Evolutionary conservation across 202 grass and related monocot genomes (phyloP).

Genomic region (Hordeum pubiflorum): DNA sequence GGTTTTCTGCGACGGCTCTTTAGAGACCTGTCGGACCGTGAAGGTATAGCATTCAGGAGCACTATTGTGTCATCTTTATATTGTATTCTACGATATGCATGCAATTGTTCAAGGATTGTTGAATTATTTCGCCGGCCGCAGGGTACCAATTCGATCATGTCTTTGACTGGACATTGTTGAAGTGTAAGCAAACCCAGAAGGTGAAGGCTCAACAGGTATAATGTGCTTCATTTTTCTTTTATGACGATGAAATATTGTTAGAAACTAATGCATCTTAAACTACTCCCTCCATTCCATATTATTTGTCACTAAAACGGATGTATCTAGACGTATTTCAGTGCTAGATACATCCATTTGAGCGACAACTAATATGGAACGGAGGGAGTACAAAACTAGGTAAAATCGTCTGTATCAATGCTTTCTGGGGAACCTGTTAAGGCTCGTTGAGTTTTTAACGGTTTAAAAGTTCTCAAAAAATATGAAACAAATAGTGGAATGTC

Average conservation of each 20-base stretch:
- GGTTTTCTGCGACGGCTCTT: conserved; percentile 45
- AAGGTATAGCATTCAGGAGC: conserved; percentile 42
- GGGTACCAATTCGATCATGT: conserved; percentile 62
- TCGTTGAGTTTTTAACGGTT: too few relatives aligned
- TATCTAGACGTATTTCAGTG: too few relatives aligned
- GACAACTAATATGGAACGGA: too few relatives aligned
- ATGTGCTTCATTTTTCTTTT: conserved; percentile 14
- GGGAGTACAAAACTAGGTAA: too few relatives aligned
- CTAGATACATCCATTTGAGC: too few relatives aligned
- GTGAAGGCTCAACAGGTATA: conserved; percentile 44
- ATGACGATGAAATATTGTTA: neutral
- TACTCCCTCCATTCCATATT: too few relatives aligned
- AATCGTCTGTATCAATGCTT: too few relatives aligned
- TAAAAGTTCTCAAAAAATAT: too few relatives aligned
- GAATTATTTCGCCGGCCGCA: conserved; percentile 8
- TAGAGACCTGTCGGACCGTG: conserved; percentile 48
- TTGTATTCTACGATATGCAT: neutral
- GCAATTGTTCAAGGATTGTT: neutral
- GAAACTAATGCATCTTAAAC: neutral
- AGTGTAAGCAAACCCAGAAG: conserved; percentile 61
- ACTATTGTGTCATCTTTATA: conserved; percentile 2
- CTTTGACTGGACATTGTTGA: conserved; percentile 65
- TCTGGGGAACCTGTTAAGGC: too few relatives aligned
- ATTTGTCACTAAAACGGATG: too few relatives aligned
- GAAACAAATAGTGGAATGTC: too few relatives aligned